Conservation (phyloP, 2,329 filamentous ascomycete genomes). For the Colletotrichum musae region DNA sequence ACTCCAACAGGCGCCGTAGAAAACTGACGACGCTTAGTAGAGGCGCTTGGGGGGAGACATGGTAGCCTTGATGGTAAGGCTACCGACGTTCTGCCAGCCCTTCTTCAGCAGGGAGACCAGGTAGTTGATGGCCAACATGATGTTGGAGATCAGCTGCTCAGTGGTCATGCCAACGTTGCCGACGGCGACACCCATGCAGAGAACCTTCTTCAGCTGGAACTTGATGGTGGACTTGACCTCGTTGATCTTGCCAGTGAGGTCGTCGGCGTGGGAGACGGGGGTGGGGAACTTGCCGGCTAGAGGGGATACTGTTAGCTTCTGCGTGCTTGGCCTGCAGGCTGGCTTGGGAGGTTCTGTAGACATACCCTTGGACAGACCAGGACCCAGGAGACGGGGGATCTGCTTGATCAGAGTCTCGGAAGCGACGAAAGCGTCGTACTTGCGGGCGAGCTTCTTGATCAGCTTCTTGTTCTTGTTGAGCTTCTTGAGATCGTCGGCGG, state of each 20-base stretch:
- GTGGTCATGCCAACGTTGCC: slow-evolving; percentile 98
- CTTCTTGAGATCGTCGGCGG: slow-evolving; percentile 99
- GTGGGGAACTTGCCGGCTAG: slow-evolving; percentile 99
- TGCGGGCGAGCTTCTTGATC: slow-evolving; percentile 99
- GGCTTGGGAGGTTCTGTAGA: slow-evolving; percentile 45
- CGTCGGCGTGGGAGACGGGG: slow-evolving; percentile 96
- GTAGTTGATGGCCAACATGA: slow-evolving; percentile 99
- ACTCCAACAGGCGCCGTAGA: slow-evolving; percentile 32
- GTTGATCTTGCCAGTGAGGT: slow-evolving; percentile 94
- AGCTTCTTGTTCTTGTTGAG: slow-evolving; percentile 99
- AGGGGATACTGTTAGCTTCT: slow-evolving; percentile 46
- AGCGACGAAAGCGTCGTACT: slow-evolving; percentile 99
- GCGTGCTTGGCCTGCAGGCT: slow-evolving; percentile 1
- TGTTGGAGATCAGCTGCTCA: slow-evolving; percentile 97
- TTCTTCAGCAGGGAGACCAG: slow-evolving; percentile 99
- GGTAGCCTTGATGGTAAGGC: slow-evolving; percentile 99
- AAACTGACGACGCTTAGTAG: slow-evolving; percentile 75
- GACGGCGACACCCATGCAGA: slow-evolving; percentile 99
- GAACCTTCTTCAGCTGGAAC: slow-evolving; percentile 99
- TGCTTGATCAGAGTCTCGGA: slow-evolving; percentile 99
- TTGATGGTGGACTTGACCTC: slow-evolving; percentile 99
- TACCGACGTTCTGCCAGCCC: slow-evolving; percentile 99
- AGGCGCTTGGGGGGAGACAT: slow-evolving; percentile 99
- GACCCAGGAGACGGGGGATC: slow-evolving; percentile 99
- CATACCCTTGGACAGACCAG: slow-evolving; percentile 96